A percentile compares a stretch with the other conserved stretches of the same genome.
These are phyloP conservation scores for Phytopythium litorale DNA, from an alignment of 352 stramenopile genomes.

Conservation along the genomic window DNA sequence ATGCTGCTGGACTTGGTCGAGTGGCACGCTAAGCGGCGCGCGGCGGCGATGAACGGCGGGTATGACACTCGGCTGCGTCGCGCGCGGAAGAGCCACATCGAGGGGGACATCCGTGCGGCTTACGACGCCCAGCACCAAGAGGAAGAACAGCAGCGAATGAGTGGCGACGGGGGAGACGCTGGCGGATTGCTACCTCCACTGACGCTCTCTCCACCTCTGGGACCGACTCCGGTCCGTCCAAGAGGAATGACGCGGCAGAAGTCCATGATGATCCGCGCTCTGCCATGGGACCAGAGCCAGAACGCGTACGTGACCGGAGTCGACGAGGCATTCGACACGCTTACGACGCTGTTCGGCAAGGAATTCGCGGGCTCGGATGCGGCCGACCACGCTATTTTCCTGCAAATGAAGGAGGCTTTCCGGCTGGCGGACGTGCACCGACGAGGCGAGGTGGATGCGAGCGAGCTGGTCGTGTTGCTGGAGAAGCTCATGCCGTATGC, in stretches of 20 bases:
- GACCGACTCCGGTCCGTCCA: constrained; percentile 14
- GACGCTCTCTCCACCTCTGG: constrained; percentile 6
- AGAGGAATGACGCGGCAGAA: constrained; percentile 14
- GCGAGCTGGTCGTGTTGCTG: constrained; percentile 52
- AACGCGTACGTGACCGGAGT: constrained; percentile 33
- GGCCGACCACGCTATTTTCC: constrained; percentile 60
- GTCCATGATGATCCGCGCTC: background rate
- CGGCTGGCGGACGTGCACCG: constrained; percentile 55
- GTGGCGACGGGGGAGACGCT: background rate
- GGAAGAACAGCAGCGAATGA: background rate
- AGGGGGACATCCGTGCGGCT: constrained; percentile 21
- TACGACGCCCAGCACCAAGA: constrained; percentile 26
- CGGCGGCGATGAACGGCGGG: constrained; percentile 8
- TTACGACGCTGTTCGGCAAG: constrained; percentile 53
- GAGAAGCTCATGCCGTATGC: constrained; percentile 64
- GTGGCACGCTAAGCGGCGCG: constrained; percentile 41
- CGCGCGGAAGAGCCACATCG: constrained; percentile 24
- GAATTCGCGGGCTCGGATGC: constrained; percentile 46
- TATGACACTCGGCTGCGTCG: constrained; percentile 24
- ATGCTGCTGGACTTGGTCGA: constrained; percentile 63
- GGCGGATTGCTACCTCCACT: background rate
- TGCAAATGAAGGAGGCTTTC: constrained; percentile 81
- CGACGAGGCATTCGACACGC: constrained; percentile 48
- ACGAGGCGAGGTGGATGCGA: constrained; percentile 55
- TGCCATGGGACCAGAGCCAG: constrained; percentile 31